Evolutionary conservation across 1,139 yeast genomes (phyloP), one percentile per base, ranked within the genome.

Genomic region (Yamadazyma taylorii): DNA sequence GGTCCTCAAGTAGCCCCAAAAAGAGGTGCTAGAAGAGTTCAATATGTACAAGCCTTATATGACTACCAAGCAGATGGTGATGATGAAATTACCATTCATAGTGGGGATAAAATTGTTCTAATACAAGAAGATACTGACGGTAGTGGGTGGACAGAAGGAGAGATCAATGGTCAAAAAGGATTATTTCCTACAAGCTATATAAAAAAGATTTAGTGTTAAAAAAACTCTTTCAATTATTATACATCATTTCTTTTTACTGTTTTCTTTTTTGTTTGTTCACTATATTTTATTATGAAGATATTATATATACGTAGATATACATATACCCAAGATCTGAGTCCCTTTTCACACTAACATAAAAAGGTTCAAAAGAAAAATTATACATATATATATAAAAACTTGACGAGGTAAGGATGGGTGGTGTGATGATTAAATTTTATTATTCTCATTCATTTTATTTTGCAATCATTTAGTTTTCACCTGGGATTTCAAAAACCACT

Each of bases 401-500:
- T n/a, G n/a, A n/a, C n/a, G n/a, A n/a, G 21, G 21, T 5, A 8
- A 19, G 21, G 21, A 33, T 40, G 36, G 39, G 40, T 40, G 38
- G 38, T 36, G 34, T 23, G 19, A 19, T 12, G 12, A 17, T 14
- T 24, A 21, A 24, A 19, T 36, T 36, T 36, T 36, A 42, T 26
- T 30, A 34, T 17, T 24, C 27, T 32, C 29, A 29, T n/a, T 17
- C 12, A 22, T 31, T 10, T 22, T 8, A 10, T 8, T 33, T 21
- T 12, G 24, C n/a, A n/a, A n/a, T 32, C 35, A 52, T 41, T 63
- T 70, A 70, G 66, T 68, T 66, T 52, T 71, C 76, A 63, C 74
- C 84, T 66, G 96, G 95, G 75, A 90, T 87, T 83, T 90, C 97
- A 69, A 92, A 92, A 65, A 89, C 95, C 78, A 92, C 97, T 78